Evolutionary conservation across 1,284 basidiomycete species (phyloP).

Genomic region (Austroboletus niveus): DNA sequence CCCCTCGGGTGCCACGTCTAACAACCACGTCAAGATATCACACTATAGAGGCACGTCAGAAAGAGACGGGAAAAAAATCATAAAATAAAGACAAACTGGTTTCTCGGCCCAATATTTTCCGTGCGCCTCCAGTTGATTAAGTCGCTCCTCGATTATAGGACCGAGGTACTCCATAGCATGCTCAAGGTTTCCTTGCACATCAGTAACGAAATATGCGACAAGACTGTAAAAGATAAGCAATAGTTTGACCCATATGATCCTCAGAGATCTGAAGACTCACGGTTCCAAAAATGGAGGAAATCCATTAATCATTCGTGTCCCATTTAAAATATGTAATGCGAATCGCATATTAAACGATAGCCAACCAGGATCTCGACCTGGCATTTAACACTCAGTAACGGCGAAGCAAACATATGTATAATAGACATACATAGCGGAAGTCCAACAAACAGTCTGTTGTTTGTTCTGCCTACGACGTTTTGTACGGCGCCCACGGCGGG

Average conservation of each 20-base stretch:
- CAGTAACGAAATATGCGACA: background rate
- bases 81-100: slow-evolving; percentile 28
- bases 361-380: slow-evolving; percentile 41
- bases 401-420: background rate
- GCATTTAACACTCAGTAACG: background rate
- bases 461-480: slow-evolving; percentile 32
- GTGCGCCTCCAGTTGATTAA: slow-evolving; percentile 27
- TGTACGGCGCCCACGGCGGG: slow-evolving; percentile 16
- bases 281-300: slow-evolving; percentile 40
- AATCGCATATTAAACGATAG: slow-evolving; percentile 33
- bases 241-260: too few relatives aligned
- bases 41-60: background rate
- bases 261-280: slow-evolving; percentile 24
- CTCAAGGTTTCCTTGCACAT: background rate
- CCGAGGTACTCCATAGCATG: slow-evolving; percentile 27
- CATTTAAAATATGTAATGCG: slow-evolving; percentile 33
- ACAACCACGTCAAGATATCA: background rate
- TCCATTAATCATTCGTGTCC: slow-evolving; percentile 26
- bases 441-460: slow-evolving; percentile 39
- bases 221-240: background rate
- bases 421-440: slow-evolving; percentile 34
- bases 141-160: slow-evolving; percentile 39
- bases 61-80: slow-evolving; percentile 6
- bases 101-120: slow-evolving; percentile 40
- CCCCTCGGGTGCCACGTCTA: background rate